Conservation (phyloP, 805 yeast species). For the Candida schatavii region DNA sequence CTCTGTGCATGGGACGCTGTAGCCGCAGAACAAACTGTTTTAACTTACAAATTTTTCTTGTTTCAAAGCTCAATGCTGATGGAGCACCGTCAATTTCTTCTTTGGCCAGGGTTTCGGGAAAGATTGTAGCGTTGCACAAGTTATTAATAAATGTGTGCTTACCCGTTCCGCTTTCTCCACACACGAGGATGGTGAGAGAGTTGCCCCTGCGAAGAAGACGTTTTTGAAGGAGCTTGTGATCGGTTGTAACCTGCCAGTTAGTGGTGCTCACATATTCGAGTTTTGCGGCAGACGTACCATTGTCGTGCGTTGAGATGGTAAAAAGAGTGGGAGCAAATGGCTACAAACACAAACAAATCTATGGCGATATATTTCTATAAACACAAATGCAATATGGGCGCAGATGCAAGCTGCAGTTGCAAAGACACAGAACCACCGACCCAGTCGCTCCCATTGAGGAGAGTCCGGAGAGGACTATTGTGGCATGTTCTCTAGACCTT, state of each 20-base stretch:
- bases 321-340: no score
- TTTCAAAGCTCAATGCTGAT: conserved; percentile 15
- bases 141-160: conserved; percentile 79
- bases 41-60: neutral
- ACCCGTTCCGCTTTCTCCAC: conserved; percentile 47
- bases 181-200: conserved; percentile 24
- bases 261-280: no score
- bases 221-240: conserved; percentile 1
- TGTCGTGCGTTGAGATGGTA: no score
- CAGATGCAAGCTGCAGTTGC: no score
- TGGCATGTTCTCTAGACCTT: conserved; percentile 10
- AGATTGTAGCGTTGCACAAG: conserved; percentile 46
- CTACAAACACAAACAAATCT: no score
- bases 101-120: conserved; percentile 21
- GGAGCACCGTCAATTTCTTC: conserved; percentile 31
- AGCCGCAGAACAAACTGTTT: no score
- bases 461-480: neutral
- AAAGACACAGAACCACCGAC: no score
- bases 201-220: conserved; percentile 13
- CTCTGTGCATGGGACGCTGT: no score
- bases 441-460: neutral
- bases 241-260: neutral
- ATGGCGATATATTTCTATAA: no score
- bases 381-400: no score
- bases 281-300: no score